Conservation (phyloP, 306 rosid species). For the Quercus suber region DNA sequence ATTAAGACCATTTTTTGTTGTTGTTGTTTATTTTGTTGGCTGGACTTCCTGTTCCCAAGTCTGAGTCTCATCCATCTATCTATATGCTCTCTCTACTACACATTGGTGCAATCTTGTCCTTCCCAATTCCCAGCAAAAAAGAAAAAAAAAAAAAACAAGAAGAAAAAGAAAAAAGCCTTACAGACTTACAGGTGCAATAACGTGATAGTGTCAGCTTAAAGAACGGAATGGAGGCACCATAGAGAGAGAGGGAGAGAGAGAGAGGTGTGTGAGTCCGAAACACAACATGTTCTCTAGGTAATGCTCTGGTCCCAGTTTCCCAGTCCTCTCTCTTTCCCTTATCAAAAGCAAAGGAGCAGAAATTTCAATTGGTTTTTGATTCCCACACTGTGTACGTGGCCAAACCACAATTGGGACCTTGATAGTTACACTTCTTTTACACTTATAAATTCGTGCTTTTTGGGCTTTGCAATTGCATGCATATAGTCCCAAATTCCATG, state of each 20-base stretch:
- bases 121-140: not conserved
- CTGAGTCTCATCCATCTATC: too few relatives aligned
- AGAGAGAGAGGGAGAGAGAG: not conserved
- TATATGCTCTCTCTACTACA: not conserved
- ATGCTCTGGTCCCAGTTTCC: constrained; percentile 27
- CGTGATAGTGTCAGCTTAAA: constrained; percentile 61
- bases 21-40: too few relatives aligned
- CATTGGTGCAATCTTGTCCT: not conserved
- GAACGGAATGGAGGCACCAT: constrained; percentile 47
- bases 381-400: constrained; percentile 9
- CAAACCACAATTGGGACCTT: constrained; percentile 14
- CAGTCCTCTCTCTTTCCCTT: not conserved
- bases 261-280: constrained; percentile 33
- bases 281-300: constrained; percentile 46
- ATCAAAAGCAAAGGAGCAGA: constrained; percentile 13
- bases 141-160: not conserved
- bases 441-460: constrained; percentile 35
- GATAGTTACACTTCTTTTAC: constrained; percentile 16
- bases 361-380: constrained; percentile 1
- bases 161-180: not conserved
- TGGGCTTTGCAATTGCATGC: constrained; percentile 18
- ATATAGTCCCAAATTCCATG: constrained; percentile 51
- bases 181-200: constrained; percentile 12
- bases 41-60: too few relatives aligned
- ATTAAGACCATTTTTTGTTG: too few relatives aligned